Evolutionary conservation across 2,329 filamentous ascomycete genomes (phyloP).

Genomic region (Conoideocrella luteorostrata): DNA sequence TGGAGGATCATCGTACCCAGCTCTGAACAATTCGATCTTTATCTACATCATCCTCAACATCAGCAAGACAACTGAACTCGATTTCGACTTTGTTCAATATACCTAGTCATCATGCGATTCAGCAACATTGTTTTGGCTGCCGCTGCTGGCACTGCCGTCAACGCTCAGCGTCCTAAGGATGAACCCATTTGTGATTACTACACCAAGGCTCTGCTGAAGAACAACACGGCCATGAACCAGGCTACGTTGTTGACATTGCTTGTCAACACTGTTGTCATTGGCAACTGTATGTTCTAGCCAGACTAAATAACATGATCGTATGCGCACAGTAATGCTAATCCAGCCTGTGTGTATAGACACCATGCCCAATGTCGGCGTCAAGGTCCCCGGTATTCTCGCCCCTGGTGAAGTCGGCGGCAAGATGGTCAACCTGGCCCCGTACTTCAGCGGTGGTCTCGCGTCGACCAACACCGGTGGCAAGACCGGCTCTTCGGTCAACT

Average conservation of each 20-base stretch:
- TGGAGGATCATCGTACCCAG: not conserved
- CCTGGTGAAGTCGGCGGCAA: constrained; percentile 41
- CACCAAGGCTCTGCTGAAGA: constrained; percentile 50
- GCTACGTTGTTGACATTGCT: constrained; percentile 47
- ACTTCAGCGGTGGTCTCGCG: constrained; percentile 49
- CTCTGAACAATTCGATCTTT: not conserved
- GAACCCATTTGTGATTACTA: constrained; percentile 58
- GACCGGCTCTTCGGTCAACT: constrained; percentile 45
- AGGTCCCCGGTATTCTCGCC: constrained; percentile 52
- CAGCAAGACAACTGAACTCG: not conserved
- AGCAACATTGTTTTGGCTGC: constrained; percentile 15
- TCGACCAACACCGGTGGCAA: constrained; percentile 46
- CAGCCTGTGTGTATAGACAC: constrained; percentile 39
- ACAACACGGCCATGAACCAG: constrained; percentile 55
- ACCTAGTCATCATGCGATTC: constrained; percentile 18
- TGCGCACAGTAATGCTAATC: too few species aligned
- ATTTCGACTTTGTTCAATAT: not conserved
- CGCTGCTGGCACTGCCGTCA: constrained; percentile 14
- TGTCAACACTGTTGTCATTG: constrained; percentile 58
- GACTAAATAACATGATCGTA: too few species aligned
- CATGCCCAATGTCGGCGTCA: constrained; percentile 43
- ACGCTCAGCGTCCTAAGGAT: constrained; percentile 41
- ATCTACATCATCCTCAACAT: not conserved
- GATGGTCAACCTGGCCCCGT: constrained; percentile 50
- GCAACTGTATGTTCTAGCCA: constrained; percentile 43